Percentiles rank a stretch among this genome's conserved stretches.
Conservation (phyloP, 2,329 filamentous ascomycete genomes). For the Claviceps pusilla region DNA sequence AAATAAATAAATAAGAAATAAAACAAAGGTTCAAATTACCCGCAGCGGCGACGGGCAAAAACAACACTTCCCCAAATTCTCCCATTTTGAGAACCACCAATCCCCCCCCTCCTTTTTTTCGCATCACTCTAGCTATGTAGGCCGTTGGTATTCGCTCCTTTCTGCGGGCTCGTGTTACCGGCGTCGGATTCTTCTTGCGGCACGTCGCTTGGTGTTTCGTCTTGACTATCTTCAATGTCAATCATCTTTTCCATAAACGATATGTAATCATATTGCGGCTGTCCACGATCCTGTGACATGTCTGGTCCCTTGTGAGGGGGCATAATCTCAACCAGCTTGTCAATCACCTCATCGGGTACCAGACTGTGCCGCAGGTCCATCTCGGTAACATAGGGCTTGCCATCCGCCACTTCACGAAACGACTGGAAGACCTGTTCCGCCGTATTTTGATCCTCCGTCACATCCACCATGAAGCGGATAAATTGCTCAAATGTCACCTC, state of each 20-base stretch:
- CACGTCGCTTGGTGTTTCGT: conserved; percentile 14
- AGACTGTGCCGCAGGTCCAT: conserved; percentile 89
- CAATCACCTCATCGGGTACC: conserved; percentile 93
- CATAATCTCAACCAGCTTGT: conserved; percentile 78
- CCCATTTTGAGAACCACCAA: too few relatives aligned
- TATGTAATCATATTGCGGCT: conserved; percentile 90
- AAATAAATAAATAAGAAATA: background rate
- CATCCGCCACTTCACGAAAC: conserved; percentile 93
- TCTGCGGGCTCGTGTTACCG: conserved; percentile 18
- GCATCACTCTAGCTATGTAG: background rate
- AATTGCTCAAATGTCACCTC: conserved; percentile 96
- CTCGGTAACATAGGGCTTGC: conserved; percentile 97
- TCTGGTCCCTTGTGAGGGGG: conserved; percentile 73
- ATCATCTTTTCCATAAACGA: conserved; percentile 90
- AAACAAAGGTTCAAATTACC: background rate
- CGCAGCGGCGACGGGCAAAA: background rate
- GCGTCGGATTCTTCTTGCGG: conserved; percentile 22
- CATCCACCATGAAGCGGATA: conserved; percentile 97
- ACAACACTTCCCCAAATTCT: background rate
- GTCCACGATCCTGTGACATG: conserved; percentile 66
- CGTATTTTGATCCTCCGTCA: conserved; percentile 96
- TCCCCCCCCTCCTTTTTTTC: too few relatives aligned
- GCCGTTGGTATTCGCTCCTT: conserved; percentile 22
- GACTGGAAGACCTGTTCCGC: conserved; percentile 97
- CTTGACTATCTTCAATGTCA: conserved; percentile 20